Evolutionary conservation across 177 flowering plant species (phyloP).

Genomic region (Vitis hybrid): DNA sequence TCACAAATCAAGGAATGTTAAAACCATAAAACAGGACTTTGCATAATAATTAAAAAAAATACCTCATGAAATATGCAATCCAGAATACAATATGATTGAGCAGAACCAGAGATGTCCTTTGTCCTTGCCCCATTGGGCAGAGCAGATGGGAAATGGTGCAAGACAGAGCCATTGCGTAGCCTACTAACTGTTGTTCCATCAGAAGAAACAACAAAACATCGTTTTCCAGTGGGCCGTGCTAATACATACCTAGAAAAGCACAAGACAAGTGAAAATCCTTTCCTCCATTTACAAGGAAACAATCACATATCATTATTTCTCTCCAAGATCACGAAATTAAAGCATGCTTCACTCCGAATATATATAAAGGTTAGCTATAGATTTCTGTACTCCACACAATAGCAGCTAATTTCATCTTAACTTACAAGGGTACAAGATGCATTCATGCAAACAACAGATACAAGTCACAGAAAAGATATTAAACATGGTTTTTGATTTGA

Average conservation of each 20-base stretch:
- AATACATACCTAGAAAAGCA: constrained; percentile 65
- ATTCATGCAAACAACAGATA: no score
- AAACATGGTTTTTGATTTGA: no score
- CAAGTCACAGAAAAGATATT: no score
- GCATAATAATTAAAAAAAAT: not conserved
- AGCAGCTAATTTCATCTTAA: no score
- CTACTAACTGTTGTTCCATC: constrained; percentile 90
- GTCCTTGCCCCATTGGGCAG: constrained; percentile 82
- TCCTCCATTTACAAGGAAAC: not conserved
- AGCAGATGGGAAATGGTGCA: constrained; percentile 92
- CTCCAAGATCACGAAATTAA: no score
- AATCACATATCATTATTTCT: not conserved
- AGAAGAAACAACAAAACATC: constrained; percentile 90
- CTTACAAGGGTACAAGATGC: no score
- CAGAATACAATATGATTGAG: constrained; percentile 67
- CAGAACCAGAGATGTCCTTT: constrained; percentile 50
- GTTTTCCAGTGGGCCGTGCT: constrained; percentile 88
- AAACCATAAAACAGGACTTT: not conserved
- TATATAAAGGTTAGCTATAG: no score
- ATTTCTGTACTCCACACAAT: no score
- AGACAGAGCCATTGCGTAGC: constrained; percentile 73
- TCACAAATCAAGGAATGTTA: not conserved
- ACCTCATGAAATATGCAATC: constrained; percentile 99
- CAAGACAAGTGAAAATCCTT: not conserved
- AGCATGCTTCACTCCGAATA: no score